Evolutionary conservation across 345 rosid species (phyloP).

Genomic region (Acer yangbiense): DNA sequence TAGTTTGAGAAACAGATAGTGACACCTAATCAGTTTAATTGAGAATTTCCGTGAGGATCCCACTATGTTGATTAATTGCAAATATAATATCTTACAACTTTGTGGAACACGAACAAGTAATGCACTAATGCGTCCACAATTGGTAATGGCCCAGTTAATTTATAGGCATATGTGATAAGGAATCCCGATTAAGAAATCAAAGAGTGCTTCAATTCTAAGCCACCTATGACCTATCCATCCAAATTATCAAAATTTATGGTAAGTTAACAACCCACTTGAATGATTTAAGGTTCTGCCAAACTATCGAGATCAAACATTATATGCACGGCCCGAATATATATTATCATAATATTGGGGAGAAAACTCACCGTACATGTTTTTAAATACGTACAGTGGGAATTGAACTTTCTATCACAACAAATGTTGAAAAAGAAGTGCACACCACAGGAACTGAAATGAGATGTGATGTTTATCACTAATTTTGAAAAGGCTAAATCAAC

Average conservation of each 20-base stretch:
- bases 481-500: neutral
- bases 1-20: neutral
- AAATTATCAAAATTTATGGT: neutral
- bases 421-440: too few relatives aligned
- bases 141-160: neutral
- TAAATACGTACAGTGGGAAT: too few relatives aligned
- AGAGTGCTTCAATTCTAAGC: slow-evolving; percentile 18
- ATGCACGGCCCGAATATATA: too few relatives aligned
- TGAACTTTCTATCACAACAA: too few relatives aligned
- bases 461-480: neutral
- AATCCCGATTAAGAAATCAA: neutral
- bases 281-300: too few relatives aligned
- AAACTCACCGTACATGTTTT: too few relatives aligned
- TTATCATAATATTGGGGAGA: too few relatives aligned
- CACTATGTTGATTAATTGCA: neutral
- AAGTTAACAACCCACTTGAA: too few relatives aligned
- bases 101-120: neutral
- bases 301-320: neutral
- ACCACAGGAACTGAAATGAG: too few relatives aligned
- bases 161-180: neutral
- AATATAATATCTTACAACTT: neutral
- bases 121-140: neutral
- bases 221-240: neutral
- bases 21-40: neutral
- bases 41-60: neutral